Evolutionary conservation across 2,329 filamentous ascomycete species (phyloP).

Genomic region (Macrophomina pseudophaseolina): DNA sequence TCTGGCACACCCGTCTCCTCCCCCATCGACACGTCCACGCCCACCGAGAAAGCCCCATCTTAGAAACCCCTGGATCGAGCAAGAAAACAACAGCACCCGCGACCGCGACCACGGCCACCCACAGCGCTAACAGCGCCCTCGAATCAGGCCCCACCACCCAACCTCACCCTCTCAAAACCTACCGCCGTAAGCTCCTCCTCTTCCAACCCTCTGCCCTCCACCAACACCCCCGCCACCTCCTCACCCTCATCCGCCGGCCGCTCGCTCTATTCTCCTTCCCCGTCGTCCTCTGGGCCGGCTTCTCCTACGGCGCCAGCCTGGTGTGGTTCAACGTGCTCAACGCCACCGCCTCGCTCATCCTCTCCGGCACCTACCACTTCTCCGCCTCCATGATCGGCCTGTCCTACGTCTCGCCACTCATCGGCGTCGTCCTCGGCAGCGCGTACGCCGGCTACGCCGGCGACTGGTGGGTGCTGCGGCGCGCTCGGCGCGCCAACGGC

Average conservation of each 20-base stretch:
- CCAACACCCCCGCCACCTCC: constrained; percentile 36
- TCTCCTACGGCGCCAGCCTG: constrained; percentile 47
- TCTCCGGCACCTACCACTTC: constrained; percentile 46
- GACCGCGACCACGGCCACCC: not conserved
- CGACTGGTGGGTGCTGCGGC: constrained; percentile 40
- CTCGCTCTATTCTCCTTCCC: constrained; percentile 46
- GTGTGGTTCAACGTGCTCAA: constrained; percentile 53
- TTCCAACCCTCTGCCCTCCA: constrained; percentile 36
- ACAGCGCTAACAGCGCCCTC: constrained; percentile 9
- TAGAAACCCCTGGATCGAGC: not conserved
- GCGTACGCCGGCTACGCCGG: constrained; percentile 40
- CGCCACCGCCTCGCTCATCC: constrained; percentile 47
- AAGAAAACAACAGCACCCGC: constrained; percentile 26
- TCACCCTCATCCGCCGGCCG: constrained; percentile 37
- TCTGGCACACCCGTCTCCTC: constrained; percentile 27
- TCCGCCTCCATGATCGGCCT: constrained; percentile 45
- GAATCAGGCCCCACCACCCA: constrained; percentile 1
- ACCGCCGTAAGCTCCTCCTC: constrained; percentile 41
- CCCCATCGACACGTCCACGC: constrained; percentile 25
- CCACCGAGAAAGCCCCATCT: not conserved
- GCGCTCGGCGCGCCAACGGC: constrained; percentile 43
- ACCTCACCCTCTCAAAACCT: constrained; percentile 33
- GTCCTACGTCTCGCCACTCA: constrained; percentile 42
- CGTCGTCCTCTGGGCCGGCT: constrained; percentile 47
- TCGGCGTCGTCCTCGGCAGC: constrained; percentile 42